Evolutionary conservation across 208 protist genomes (phyloP).

Genomic region (Trypanosoma rangeli): DNA sequence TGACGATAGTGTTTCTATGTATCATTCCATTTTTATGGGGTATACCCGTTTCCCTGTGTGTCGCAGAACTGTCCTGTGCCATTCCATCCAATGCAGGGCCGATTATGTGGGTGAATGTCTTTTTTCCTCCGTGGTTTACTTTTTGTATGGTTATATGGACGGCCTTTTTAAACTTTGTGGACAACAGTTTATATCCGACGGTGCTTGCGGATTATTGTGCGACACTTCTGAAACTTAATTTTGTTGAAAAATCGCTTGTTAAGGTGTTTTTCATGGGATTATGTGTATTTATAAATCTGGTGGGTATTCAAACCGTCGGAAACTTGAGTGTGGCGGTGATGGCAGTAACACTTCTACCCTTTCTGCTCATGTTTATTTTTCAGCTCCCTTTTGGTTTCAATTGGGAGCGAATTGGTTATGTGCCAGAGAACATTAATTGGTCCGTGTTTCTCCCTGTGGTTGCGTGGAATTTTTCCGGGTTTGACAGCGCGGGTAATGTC

Average conservation of each 20-base stretch:
- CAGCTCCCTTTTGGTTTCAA: constrained; percentile 81
- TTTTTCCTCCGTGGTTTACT: constrained; percentile 82
- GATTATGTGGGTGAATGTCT: constrained; percentile 92
- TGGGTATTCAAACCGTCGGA: constrained; percentile 75
- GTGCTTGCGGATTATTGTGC: constrained; percentile 87
- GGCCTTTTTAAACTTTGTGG: constrained; percentile 80
- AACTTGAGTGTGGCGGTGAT: constrained; percentile 80
- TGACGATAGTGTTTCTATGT: constrained; percentile 81
- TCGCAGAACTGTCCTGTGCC: constrained; percentile 83
- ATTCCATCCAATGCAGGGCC: constrained; percentile 89
- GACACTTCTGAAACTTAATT: constrained; percentile 63
- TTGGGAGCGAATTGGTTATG: constrained; percentile 67
- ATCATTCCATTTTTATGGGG: constrained; percentile 89
- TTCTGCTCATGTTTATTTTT: constrained; percentile 84
- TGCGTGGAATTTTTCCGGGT: constrained; percentile 91
- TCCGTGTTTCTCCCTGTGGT: constrained; percentile 83
- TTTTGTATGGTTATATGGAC: constrained; percentile 87
- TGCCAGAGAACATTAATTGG: constrained; percentile 81
- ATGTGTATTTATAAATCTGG: constrained; percentile 77
- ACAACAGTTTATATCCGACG: constrained; percentile 89
- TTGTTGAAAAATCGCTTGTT: constrained; percentile 46
- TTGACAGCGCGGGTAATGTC: constrained; percentile 88
- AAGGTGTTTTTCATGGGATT: constrained; percentile 70
- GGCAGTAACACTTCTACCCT: constrained; percentile 84
- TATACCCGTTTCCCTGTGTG: constrained; percentile 84